Evolutionary conservation across 768 basidiomycete species (phyloP).

Genomic region (Mycena polygramma): DNA sequence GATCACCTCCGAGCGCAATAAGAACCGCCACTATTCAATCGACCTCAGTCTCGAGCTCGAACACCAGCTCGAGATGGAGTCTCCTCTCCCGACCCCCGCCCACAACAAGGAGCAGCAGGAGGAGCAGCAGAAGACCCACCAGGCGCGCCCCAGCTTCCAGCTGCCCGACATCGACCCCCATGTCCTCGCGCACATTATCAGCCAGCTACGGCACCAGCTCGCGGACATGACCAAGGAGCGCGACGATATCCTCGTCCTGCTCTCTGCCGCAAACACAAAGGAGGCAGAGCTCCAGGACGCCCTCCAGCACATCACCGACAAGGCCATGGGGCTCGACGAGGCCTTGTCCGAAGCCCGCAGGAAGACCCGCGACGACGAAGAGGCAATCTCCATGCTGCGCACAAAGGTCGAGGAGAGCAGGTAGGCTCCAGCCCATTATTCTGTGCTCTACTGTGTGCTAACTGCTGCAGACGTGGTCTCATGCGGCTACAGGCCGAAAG

Average conservation of each 20-base stretch:
- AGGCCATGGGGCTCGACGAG: conserved; percentile 69
- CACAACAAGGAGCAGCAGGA: conserved; percentile 25
- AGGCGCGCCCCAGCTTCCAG: conserved; percentile 7
- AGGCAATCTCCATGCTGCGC: conserved; percentile 80
- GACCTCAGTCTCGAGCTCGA: conserved; percentile 87
- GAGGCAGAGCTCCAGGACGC: conserved; percentile 76
- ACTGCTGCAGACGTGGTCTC: conserved; percentile 73
- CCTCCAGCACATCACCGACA: conserved; percentile 74
- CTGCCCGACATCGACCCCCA: conserved; percentile 73
- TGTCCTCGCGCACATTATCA: conserved; percentile 82
- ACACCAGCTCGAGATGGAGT: conserved; percentile 78
- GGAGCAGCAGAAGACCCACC: conserved; percentile 30
- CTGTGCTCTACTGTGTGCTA: conserved; percentile 21
- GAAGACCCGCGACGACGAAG: conserved; percentile 79
- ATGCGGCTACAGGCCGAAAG: conserved; percentile 90
- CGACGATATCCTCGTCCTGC: conserved; percentile 69
- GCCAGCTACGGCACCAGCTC: conserved; percentile 76
- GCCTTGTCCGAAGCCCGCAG: conserved; percentile 63
- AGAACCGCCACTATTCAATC: conserved; percentile 62
- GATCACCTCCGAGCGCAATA: background rate
- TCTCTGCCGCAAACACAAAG: conserved; percentile 63
- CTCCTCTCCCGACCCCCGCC: conserved; percentile 62
- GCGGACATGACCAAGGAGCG: conserved; percentile 77
- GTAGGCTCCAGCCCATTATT: conserved; percentile 47
- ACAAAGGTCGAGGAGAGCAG: conserved; percentile 92